Evolutionary conservation across 495 filamentous ascomycete genomes (phyloP).

Genomic region (Neurospora sp.): DNA sequence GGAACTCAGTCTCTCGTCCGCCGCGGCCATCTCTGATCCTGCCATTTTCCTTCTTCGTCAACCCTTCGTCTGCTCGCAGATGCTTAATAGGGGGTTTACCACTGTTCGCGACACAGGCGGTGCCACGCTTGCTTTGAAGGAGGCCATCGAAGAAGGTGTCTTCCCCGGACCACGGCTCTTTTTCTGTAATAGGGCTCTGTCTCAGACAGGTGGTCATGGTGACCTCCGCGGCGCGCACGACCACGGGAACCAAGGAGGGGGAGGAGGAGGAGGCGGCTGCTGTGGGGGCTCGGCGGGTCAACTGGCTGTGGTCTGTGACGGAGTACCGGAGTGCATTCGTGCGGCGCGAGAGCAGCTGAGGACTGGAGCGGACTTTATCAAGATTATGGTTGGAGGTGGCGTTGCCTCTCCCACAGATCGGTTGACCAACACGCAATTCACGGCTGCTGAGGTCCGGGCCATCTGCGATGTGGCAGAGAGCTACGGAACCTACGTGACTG

Average conservation of each 20-base stretch:
- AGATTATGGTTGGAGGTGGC: conserved; percentile 47
- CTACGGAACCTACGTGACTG: conserved; percentile 42
- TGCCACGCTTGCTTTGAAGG: conserved; percentile 37
- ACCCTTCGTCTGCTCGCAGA: conserved; percentile 35
- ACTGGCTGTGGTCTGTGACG: conserved; percentile 37
- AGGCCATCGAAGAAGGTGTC: conserved; percentile 41
- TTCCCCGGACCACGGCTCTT: conserved; percentile 36
- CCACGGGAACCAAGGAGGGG: conserved; percentile 15
- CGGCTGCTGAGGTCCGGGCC: conserved; percentile 39
- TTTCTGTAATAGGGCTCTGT: conserved; percentile 26
- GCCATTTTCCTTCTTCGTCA: conserved; percentile 25
- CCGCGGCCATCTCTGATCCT: background rate
- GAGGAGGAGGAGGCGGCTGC: conserved; percentile 28
- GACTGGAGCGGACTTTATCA: conserved; percentile 44
- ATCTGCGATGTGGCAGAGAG: conserved; percentile 37
- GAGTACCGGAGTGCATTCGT: conserved; percentile 40
- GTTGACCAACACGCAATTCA: conserved; percentile 42
- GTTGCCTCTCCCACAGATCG: conserved; percentile 42
- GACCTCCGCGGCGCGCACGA: conserved; percentile 32
- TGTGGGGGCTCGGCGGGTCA: conserved; percentile 23
- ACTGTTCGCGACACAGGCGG: conserved; percentile 43
- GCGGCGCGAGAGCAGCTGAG: conserved; percentile 42
- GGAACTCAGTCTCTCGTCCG: conserved; percentile 14
- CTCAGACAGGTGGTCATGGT: conserved; percentile 47
- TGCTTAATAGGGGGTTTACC: conserved; percentile 45